These are phyloP conservation scores for Buddleja alternifolia DNA, from an alignment of 257 asterid species.

Conservation along the genomic window DNA sequence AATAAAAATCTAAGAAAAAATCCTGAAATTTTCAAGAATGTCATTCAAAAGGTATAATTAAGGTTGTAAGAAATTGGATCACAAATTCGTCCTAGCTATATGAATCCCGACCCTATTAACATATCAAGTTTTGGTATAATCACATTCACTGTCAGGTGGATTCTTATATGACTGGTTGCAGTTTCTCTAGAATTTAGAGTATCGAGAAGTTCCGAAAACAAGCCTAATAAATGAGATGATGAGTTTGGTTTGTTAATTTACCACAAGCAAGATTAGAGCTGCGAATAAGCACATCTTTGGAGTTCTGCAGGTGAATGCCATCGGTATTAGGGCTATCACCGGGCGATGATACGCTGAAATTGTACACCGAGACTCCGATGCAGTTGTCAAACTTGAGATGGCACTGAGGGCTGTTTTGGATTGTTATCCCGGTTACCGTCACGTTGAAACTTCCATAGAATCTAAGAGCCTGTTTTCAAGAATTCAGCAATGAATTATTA, in stretches of 20 bases:
- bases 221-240: not conserved
- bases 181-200: no score
- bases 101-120: not conserved
- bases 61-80: conserved; percentile 34
- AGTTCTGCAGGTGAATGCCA: conserved; percentile 95
- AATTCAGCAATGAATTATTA: not conserved
- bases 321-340: conserved; percentile 94
- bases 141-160: not conserved
- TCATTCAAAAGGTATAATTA: conserved; percentile 32
- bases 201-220: no score
- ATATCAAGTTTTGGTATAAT: not conserved
- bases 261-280: conserved; percentile 72
- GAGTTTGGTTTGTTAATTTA: conserved; percentile 34
- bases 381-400: conserved; percentile 91
- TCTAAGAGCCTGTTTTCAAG: conserved; percentile 70
- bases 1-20: not conserved
- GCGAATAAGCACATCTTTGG: conserved; percentile 80
- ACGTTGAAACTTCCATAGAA: conserved; percentile 92
- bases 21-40: conserved; percentile 17
- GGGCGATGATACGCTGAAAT: conserved; percentile 72
- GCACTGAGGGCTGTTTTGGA: conserved; percentile 83
- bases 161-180: no score
- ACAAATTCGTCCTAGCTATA: conserved; percentile 29
- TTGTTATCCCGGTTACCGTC: conserved; percentile 80
- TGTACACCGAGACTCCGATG: conserved; percentile 72